Evolutionary conservation across 1,284 basidiomycete genomes (phyloP).

Genomic region (Hemileccinum hortonii): DNA sequence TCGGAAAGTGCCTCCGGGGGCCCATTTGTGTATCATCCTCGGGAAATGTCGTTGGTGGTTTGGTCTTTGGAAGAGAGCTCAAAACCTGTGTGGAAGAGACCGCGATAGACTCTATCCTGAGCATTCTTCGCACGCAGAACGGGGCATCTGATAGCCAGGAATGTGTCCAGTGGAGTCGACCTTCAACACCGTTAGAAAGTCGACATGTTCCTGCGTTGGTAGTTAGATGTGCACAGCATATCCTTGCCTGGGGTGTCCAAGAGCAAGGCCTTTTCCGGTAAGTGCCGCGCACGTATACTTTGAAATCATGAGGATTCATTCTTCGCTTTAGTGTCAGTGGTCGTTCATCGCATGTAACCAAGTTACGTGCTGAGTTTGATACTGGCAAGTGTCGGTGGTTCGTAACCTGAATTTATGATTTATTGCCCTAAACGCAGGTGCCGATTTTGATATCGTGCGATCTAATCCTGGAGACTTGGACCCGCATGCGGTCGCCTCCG

Average conservation of each 20-base stretch:
- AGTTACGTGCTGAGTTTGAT: constrained; percentile 80
- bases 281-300: constrained; percentile 22
- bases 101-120: constrained; percentile 37
- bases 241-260: constrained; percentile 75
- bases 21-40: constrained; percentile 43
- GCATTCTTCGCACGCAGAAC: constrained; percentile 18
- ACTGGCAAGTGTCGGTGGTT: constrained; percentile 49
- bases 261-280: constrained; percentile 85
- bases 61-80: constrained; percentile 67
- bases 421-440: constrained; percentile 49
- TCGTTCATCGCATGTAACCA: constrained; percentile 70
- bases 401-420: background rate
- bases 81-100: constrained; percentile 61
- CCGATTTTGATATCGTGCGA: constrained; percentile 77
- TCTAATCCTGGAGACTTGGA: constrained; percentile 82
- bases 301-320: constrained; percentile 8
- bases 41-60: constrained; percentile 40
- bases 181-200: constrained; percentile 45
- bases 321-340: constrained; percentile 60
- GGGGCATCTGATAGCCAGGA: constrained; percentile 21
- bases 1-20: constrained; percentile 57
- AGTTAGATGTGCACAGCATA: constrained; percentile 76
- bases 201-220: constrained; percentile 70
- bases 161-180: constrained; percentile 25
- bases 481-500: constrained; percentile 87